Base-by-base conservation (phyloP, 495 filamentous ascomycete genomes). In the Alectoria sarmentosa region DNA sequence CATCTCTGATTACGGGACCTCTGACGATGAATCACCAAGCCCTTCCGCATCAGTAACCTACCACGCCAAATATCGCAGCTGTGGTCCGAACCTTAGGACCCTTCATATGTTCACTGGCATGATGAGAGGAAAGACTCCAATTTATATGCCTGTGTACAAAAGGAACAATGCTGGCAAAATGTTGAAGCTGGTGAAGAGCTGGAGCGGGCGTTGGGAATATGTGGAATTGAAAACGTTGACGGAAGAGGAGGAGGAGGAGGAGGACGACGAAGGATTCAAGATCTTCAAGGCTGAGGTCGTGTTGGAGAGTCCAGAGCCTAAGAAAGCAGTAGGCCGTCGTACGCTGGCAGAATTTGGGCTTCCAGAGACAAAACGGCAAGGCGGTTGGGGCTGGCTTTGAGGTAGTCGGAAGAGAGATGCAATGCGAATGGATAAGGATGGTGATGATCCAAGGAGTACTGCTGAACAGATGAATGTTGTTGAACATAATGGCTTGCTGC, bases 331-430 rank as follows among this genome's bases (percentile, higher is more conserved):
- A 30, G 28, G 30, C 52, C 30, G 52, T 55, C 52, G 52, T 7
- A 34, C 30, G 28, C 30, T 55, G 30, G 52, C 52, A 3, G 52
- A 55, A 10, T 55, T 55, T n/a, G 28, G 52, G 15, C 52, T 55
- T 5, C 15, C 30, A 6, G 52, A 55, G 30, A 55, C 52, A 3
- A 10, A 23, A 8, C 3, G 15, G 52, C 19, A 21, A 7, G 52
- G 52, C 15, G 52, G 52, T n/a, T 36, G 30, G 52, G 52, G 30
- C 6, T 32, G 52, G 52, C 52, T 55, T 55, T 55, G 52, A 55
- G 28, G 52, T 21, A 21, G 28, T 34, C 15, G 52, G 19, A 34
- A 34, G 28, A 2, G 52, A n/a, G 17, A 55, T 9, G 48, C 15
- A 34, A 19, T 32, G 52, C 52, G 34, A 17, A 17, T 7, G 52